Evolutionary conservation across 1,139 yeast genomes (phyloP).

Genomic region (Yamadazyma jaroonii): DNA sequence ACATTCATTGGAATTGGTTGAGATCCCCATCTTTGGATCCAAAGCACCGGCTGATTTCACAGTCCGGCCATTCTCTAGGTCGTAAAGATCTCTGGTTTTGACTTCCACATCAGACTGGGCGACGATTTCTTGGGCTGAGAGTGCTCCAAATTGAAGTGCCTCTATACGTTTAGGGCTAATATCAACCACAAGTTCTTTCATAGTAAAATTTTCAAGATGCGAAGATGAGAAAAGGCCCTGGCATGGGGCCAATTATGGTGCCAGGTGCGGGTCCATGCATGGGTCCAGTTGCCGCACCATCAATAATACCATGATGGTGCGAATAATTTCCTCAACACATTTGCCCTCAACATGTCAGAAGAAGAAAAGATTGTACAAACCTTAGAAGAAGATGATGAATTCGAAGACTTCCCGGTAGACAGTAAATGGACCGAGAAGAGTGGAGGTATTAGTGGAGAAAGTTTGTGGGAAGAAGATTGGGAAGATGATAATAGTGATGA

Average conservation of each 20-base stretch:
- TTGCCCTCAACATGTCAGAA: slow-evolving; percentile 10
- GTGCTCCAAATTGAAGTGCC: slow-evolving; percentile 90
- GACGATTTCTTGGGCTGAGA: slow-evolving; percentile 85
- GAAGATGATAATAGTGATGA: slow-evolving; percentile 88
- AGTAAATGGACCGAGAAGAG: slow-evolving; percentile 44
- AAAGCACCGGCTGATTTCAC: slow-evolving; percentile 85
- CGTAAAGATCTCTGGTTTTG: slow-evolving; percentile 86
- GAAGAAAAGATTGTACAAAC: slow-evolving; percentile 50
- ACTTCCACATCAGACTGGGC: slow-evolving; percentile 96
- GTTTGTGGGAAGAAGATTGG: slow-evolving; percentile 94
- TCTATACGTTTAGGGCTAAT: slow-evolving; percentile 86
- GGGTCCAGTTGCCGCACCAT: too few species aligned
- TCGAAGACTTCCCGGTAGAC: slow-evolving; percentile 92
- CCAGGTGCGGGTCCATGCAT: too few species aligned
- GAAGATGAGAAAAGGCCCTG: too few species aligned
- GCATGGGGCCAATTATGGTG: too few species aligned
- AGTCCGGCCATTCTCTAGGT: slow-evolving; percentile 75
- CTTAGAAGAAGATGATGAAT: slow-evolving; percentile 89
- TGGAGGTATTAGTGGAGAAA: slow-evolving; percentile 41
- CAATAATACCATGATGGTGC: too few species aligned
- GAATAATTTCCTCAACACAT: too few species aligned
- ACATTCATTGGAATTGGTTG: slow-evolving; percentile 82
- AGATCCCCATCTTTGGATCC: slow-evolving; percentile 92
- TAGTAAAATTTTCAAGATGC: slow-evolving; percentile 16
- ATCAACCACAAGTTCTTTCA: slow-evolving; percentile 78